phyloP scores from a whole-genome alignment of 495 filamentous ascomycete species.

The Tuber umbilicatum region DNA sequence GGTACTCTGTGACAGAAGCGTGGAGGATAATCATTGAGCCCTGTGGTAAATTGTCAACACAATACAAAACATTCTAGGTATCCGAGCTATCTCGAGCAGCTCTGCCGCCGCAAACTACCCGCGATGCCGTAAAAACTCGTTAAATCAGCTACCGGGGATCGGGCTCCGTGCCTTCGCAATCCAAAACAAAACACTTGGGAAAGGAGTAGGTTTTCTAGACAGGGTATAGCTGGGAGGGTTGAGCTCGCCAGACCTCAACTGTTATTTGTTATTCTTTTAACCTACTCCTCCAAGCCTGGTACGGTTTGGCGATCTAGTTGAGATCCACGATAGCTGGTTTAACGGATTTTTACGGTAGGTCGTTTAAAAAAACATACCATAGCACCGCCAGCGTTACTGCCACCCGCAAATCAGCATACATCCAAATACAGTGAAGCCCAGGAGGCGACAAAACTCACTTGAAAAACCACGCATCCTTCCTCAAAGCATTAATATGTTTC shows the following conservation, averaged over 20 bases:
- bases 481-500: constrained; percentile 50
- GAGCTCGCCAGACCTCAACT: too few relatives aligned
- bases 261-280: too few relatives aligned
- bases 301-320: too few relatives aligned
- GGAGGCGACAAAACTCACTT: constrained; percentile 46
- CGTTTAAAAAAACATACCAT: constrained; percentile 50
- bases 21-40: constrained; percentile 86
- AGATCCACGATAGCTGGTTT: too few relatives aligned
- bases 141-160: too few relatives aligned
- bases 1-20: constrained; percentile 67
- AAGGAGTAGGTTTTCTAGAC: too few relatives aligned
- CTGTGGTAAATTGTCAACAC: background rate
- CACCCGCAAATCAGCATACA: constrained; percentile 36
- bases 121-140: too few relatives aligned
- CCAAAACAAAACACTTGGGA: too few relatives aligned
- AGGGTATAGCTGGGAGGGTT: too few relatives aligned
- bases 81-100: background rate
- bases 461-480: constrained; percentile 61
- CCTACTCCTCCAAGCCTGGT: too few relatives aligned
- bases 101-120: background rate
- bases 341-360: too few relatives aligned
- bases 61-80: background rate
- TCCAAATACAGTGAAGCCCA: background rate
- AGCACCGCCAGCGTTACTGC: constrained; percentile 68
- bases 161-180: too few relatives aligned